A percentile compares a stretch with the other conserved stretches of the same genome.
phyloP scores from a whole-genome alignment of 257 asterid genomes.

The Dorcoceras hygrometricum region DNA sequence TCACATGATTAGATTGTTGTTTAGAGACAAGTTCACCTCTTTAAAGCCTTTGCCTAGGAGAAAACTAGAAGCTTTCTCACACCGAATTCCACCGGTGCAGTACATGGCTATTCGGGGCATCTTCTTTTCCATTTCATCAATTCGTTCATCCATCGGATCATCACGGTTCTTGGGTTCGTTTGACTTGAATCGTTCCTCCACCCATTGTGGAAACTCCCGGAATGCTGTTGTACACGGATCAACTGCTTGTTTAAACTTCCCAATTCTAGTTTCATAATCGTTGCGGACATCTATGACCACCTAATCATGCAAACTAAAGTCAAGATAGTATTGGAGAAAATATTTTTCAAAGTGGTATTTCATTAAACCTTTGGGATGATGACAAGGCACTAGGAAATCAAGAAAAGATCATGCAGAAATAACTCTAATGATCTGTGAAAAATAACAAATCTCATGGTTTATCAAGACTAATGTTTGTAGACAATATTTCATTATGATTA shows the following conservation, averaged over 20 bases:
- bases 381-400: neutral
- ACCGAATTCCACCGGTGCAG: conserved; percentile 98
- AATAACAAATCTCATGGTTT: neutral
- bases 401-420: neutral
- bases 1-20: too few relatives aligned
- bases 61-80: conserved; percentile 96
- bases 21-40: conserved; percentile 52
- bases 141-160: conserved; percentile 34
- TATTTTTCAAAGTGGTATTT: neutral
- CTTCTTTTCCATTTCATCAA: conserved; percentile 43
- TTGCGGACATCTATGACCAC: conserved; percentile 95
- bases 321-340: conserved; percentile 9
- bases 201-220: conserved; percentile 91
- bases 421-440: neutral
- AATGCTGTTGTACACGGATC: conserved; percentile 94
- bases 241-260: conserved; percentile 86
- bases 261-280: conserved; percentile 94
- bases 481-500: too few relatives aligned
- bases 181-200: conserved; percentile 53
- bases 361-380: neutral
- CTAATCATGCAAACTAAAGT: conserved; percentile 34
- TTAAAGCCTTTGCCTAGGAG: conserved; percentile 83
- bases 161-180: conserved; percentile 31
- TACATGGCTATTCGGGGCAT: conserved; percentile 92
- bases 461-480: neutral